phyloP scores from a whole-genome alignment of 352 stramenopile species.

The Phytophthora citrophthora region DNA sequence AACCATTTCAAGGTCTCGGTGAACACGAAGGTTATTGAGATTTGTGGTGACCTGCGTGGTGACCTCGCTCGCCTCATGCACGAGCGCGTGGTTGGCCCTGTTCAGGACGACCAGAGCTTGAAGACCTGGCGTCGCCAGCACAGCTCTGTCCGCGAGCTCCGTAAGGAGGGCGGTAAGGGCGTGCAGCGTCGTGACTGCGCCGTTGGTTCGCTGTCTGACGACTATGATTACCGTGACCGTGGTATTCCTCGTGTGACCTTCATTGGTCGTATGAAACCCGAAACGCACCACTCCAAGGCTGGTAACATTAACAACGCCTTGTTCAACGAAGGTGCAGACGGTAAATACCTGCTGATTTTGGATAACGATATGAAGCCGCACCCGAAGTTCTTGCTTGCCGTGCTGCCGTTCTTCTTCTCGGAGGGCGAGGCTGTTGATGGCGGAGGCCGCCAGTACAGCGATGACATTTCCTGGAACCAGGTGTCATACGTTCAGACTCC shows the following conservation, averaged over 20 bases:
- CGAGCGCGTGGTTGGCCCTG: slow-evolving; percentile 82
- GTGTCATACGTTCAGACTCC: slow-evolving; percentile 90
- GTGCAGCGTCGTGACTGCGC: slow-evolving; percentile 87
- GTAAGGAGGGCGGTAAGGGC: slow-evolving; percentile 82
- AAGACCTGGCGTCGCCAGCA: slow-evolving; percentile 89
- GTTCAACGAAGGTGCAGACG: slow-evolving; percentile 90
- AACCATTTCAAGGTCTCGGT: slow-evolving; percentile 92
- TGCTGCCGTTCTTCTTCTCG: slow-evolving; percentile 91
- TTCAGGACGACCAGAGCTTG: slow-evolving; percentile 75
- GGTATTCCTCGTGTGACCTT: slow-evolving; percentile 88
- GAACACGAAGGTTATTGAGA: slow-evolving; percentile 91
- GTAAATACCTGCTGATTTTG: slow-evolving; percentile 91
- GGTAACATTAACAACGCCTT: slow-evolving; percentile 93
- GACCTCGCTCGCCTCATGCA: slow-evolving; percentile 88
- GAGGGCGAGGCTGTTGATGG: slow-evolving; percentile 87
- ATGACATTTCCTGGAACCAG: slow-evolving; percentile 91
- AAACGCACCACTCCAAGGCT: slow-evolving; percentile 91
- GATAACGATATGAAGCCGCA: slow-evolving; percentile 95
- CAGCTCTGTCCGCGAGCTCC: slow-evolving; percentile 84
- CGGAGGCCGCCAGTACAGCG: slow-evolving; percentile 84
- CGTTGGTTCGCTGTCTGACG: slow-evolving; percentile 86
- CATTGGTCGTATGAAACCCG: slow-evolving; percentile 88
- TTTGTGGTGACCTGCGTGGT: slow-evolving; percentile 81
- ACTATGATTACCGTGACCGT: slow-evolving; percentile 92
- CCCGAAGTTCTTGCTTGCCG: slow-evolving; percentile 86